A percentile compares a stretch with the other conserved stretches of the same genome.
Conservation (phyloP, 2,329 filamentous ascomycete genomes). For the Fusarium napiforme region DNA sequence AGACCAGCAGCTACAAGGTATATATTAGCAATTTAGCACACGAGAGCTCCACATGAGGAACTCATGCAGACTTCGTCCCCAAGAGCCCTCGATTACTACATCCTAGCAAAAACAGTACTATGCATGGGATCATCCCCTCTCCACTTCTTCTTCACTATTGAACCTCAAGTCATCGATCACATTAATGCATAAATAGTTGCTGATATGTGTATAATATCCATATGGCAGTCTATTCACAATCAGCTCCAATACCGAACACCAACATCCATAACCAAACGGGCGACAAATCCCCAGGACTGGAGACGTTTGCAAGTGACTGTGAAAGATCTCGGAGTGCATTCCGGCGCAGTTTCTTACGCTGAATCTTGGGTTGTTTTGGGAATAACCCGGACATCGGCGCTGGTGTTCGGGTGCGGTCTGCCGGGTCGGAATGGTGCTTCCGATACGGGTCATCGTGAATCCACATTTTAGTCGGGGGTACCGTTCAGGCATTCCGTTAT, state of each 20-base stretch:
- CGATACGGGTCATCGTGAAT: constrained; percentile 1
- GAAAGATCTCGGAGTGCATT: neutral
- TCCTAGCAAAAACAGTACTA: neutral
- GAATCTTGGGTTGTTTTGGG: neutral
- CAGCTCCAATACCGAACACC: neutral
- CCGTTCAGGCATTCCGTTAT: neutral
- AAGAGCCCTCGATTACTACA: constrained; percentile 1
- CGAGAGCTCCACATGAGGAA: neutral
- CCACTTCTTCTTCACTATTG: neutral
- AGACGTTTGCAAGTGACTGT: neutral
- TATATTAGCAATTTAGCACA: neutral
- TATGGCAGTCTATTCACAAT: constrained; percentile 3
- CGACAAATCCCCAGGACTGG: neutral
- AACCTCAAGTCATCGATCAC: constrained; percentile 21
- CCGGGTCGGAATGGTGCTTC: constrained; percentile 33
- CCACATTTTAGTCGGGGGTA: constrained; percentile 28
- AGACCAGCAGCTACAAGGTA: neutral
- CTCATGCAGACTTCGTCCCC: neutral
- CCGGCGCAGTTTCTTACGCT: neutral
- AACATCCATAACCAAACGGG: constrained; percentile 1
- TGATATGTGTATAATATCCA: constrained; percentile 12
- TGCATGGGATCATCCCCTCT: constrained; percentile 2
- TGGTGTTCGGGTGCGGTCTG: neutral
- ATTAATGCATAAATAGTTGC: neutral
- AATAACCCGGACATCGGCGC: neutral